Evolutionary conservation across 345 rosid genomes (phyloP).

Genomic region (Gossypium bickii): DNA sequence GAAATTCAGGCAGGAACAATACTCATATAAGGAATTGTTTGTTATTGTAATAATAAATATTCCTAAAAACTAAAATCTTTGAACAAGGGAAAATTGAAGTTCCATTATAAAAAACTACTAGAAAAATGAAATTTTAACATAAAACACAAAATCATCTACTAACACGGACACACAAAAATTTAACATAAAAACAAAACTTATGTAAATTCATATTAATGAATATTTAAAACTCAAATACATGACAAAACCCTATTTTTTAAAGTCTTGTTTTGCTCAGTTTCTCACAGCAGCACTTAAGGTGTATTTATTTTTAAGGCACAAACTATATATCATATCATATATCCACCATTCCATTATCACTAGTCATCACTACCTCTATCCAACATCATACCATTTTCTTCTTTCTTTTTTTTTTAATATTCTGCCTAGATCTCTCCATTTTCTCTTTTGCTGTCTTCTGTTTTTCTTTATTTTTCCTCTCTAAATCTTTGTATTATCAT

Average conservation of each 20-base stretch:
- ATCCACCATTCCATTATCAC: constrained; percentile 14
- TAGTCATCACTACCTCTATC: not conserved
- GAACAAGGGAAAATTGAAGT: too few relatives aligned
- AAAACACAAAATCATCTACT: too few relatives aligned
- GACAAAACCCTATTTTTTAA: not conserved
- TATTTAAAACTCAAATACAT: not conserved
- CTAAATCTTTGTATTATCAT: constrained; percentile 20
- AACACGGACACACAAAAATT: too few relatives aligned
- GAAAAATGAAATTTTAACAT: too few relatives aligned
- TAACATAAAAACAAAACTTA: not conserved
- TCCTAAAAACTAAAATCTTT: too few relatives aligned
- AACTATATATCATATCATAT: not conserved
- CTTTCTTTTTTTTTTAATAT: not conserved
- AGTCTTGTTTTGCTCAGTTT: not conserved
- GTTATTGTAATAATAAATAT: too few relatives aligned
- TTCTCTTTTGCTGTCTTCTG: not conserved
- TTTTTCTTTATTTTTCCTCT: not conserved
- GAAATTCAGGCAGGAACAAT: too few relatives aligned
- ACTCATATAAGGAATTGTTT: too few relatives aligned
- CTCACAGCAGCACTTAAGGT: not conserved
- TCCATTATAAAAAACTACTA: too few relatives aligned
- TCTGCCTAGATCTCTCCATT: constrained; percentile 26
- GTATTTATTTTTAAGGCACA: too few relatives aligned
- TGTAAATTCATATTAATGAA: not conserved
- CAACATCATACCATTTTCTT: constrained; percentile 18